Percentiles rank a stretch among this genome's conserved stretches.
Conservation (phyloP, 106 monocot genomes). For the Dendrobium huoshanense region DNA sequence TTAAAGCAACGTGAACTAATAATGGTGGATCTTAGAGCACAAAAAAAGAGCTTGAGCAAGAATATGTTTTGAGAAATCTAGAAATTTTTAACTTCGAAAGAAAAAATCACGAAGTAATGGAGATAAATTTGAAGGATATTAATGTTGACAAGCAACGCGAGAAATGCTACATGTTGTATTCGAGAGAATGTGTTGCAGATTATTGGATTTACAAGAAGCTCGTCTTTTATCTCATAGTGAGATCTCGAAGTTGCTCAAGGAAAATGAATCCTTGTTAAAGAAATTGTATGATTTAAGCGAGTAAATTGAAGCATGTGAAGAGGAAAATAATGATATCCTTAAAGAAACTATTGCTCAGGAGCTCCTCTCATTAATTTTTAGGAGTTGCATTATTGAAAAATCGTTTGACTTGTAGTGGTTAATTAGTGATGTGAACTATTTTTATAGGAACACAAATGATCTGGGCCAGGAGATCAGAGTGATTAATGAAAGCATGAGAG, state of each 20-base stretch:
- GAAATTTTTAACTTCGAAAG: slow-evolving; percentile 34
- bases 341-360: slow-evolving; percentile 27
- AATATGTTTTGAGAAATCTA: slow-evolving; percentile 15
- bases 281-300: slow-evolving; percentile 14
- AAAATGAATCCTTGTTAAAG: slow-evolving; percentile 26
- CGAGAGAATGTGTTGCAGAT: slow-evolving; percentile 9
- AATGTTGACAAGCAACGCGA: slow-evolving; percentile 10
- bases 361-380: slow-evolving; percentile 32
- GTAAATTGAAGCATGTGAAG: slow-evolving; percentile 25
- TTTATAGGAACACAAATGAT: slow-evolving; percentile 14
- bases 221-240: slow-evolving; percentile 21
- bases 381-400: slow-evolving; percentile 29
- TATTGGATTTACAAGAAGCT: slow-evolving; percentile 26
- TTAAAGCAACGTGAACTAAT: slow-evolving; percentile 34
- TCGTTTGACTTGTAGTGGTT: slow-evolving; percentile 18
- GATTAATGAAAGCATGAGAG: slow-evolving; percentile 23
- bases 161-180: slow-evolving; percentile 15
- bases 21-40: slow-evolving; percentile 21
- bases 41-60: slow-evolving; percentile 32
- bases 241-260: slow-evolving; percentile 28
- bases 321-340: slow-evolving; percentile 32
- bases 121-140: slow-evolving; percentile 28
- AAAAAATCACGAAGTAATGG: slow-evolving; percentile 15
- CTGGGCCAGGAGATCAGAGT: slow-evolving; percentile 25
- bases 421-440: slow-evolving; percentile 14